Conservation (phyloP, 495 filamentous ascomycete genomes). For the Xylaria flabelliformis region DNA sequence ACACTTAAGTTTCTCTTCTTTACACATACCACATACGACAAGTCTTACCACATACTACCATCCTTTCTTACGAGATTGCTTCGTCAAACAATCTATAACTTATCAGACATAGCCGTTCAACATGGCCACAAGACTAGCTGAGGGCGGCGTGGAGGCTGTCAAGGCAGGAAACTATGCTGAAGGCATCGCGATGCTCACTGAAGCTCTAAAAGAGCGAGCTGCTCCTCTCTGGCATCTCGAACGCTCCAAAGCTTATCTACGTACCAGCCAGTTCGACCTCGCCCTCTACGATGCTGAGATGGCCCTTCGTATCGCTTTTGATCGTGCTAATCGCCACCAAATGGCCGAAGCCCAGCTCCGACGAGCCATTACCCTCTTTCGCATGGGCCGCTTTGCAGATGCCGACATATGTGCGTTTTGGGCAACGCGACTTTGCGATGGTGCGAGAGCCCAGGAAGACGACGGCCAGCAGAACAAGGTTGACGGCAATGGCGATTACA, state of each 20-base stretch:
- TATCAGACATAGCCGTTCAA: background rate
- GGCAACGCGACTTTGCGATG: conserved; percentile 63
- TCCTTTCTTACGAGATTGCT: background rate
- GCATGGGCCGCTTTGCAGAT: conserved; percentile 75
- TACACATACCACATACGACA: background rate
- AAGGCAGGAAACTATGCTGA: conserved; percentile 63
- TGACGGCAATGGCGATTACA: conserved; percentile 49
- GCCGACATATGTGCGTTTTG: conserved; percentile 73
- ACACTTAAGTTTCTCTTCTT: background rate
- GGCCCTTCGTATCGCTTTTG: conserved; percentile 70
- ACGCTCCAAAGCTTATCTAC: conserved; percentile 82
- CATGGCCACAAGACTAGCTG: conserved; percentile 38
- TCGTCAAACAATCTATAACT: background rate
- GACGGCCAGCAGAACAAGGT: conserved; percentile 50
- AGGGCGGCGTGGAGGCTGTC: conserved; percentile 63
- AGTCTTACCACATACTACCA: background rate
- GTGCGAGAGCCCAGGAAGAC: conserved; percentile 46
- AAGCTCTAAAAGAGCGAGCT: conserved; percentile 70
- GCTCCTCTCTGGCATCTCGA: conserved; percentile 86
- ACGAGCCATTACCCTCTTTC: conserved; percentile 74
- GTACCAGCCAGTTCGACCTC: conserved; percentile 55
- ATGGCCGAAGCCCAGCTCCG: conserved; percentile 84
- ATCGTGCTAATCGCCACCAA: conserved; percentile 79
- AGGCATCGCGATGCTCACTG: conserved; percentile 77
- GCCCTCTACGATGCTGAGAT: conserved; percentile 83